A percentile compares a stretch with the other conserved stretches of the same genome.
Conservation (phyloP, 768 basidiomycete species). For the Arthromyces matolae region DNA sequence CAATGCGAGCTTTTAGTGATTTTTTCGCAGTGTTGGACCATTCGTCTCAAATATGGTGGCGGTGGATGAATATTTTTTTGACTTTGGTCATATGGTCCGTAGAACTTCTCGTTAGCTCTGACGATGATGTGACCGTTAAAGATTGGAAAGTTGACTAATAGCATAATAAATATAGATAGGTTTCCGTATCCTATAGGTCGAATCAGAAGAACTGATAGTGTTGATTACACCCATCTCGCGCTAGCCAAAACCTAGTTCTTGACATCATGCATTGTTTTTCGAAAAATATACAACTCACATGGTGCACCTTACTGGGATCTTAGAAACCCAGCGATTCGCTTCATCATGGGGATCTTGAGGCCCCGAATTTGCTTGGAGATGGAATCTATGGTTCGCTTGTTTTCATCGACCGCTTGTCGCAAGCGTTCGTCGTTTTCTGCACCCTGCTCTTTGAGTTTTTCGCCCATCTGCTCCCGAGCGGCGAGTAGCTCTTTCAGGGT, state of each 20-base stretch:
- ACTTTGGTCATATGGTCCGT: slow-evolving; percentile 81
- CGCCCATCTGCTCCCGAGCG: slow-evolving; percentile 7
- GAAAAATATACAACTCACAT: not conserved
- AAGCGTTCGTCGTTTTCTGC: slow-evolving; percentile 2
- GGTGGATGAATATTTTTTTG: slow-evolving; percentile 89
- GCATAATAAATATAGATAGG: too few relatives aligned
- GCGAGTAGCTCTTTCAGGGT: slow-evolving; percentile 11
- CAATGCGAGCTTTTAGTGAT: too few relatives aligned
- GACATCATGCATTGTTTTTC: not conserved
- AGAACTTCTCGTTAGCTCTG: slow-evolving; percentile 76
- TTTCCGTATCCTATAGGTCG: not conserved
- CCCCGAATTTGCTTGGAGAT: slow-evolving; percentile 6
- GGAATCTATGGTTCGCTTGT: slow-evolving; percentile 1
- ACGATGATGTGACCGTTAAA: slow-evolving; percentile 59
- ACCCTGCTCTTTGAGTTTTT: slow-evolving; percentile 1
- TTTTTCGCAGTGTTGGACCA: slow-evolving; percentile 69
- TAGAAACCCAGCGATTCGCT: slow-evolving; percentile 1
- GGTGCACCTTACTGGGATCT: not conserved
- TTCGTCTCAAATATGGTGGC: slow-evolving; percentile 91
- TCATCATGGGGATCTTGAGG: slow-evolving; percentile 4
- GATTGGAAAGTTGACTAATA: slow-evolving; percentile 77
- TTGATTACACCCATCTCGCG: too few relatives aligned
- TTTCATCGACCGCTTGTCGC: slow-evolving; percentile 6
- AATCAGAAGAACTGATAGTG: too few relatives aligned
- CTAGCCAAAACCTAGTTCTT: too few relatives aligned